Evolutionary conservation across 2,329 filamentous ascomycete species (phyloP).

Genomic region (Alternaria sp.): DNA sequence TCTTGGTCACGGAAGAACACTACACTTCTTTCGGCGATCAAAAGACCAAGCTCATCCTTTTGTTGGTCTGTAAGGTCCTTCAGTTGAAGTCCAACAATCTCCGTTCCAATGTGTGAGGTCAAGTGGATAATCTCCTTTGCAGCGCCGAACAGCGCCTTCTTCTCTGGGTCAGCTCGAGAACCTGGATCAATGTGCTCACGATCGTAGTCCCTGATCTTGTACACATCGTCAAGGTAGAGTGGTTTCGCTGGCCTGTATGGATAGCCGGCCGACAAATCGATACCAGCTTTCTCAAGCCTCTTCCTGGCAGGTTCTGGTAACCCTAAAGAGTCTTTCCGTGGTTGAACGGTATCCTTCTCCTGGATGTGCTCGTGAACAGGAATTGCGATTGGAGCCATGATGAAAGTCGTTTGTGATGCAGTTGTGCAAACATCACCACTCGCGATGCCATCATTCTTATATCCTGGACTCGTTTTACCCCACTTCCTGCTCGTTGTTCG

Average conservation of each 20-base stretch:
- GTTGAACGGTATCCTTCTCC: slow-evolving; percentile 66
- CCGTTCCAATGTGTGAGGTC: slow-evolving; percentile 49
- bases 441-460: slow-evolving; percentile 22
- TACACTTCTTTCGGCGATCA: slow-evolving; percentile 54
- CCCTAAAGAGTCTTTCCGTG: slow-evolving; percentile 69
- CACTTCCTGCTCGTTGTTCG: slow-evolving; percentile 3
- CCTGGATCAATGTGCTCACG: slow-evolving; percentile 46
- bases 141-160: slow-evolving; percentile 48
- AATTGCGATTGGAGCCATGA: slow-evolving; percentile 68
- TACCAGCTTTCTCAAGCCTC: slow-evolving; percentile 71
- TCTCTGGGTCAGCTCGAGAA: slow-evolving; percentile 62
- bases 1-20: slow-evolving; percentile 62
- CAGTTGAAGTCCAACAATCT: slow-evolving; percentile 56
- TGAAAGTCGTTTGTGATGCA: slow-evolving; percentile 15
- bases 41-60: slow-evolving; percentile 60
- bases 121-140: slow-evolving; percentile 55
- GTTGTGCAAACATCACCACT: not conserved
- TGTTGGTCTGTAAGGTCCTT: slow-evolving; percentile 57
- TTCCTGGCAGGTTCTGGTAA: slow-evolving; percentile 66
- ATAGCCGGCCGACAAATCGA: slow-evolving; percentile 75
- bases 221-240: slow-evolving; percentile 74
- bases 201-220: slow-evolving; percentile 65
- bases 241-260: slow-evolving; percentile 74
- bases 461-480: slow-evolving; percentile 8
- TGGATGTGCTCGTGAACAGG: slow-evolving; percentile 57